Base-by-base conservation (phyloP, 2,329 filamentous ascomycete genomes). In the Ophiocordyceps camponoti-floridani region DNA sequence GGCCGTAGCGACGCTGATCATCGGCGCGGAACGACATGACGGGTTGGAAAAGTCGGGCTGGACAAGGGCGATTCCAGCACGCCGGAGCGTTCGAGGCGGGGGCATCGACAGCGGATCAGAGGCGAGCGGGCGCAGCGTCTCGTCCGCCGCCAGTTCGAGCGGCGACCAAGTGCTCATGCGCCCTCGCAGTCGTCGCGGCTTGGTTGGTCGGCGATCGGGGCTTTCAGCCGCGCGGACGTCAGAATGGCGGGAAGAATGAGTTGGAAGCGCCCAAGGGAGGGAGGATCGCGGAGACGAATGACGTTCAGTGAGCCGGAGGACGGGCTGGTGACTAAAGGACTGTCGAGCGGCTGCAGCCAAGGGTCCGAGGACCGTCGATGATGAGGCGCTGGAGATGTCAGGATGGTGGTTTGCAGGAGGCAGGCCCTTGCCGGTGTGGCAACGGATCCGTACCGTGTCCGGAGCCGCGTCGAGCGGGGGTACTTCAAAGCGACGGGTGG, bases 21-120 rank as follows among this genome's bases (percentile, higher is more conserved):
- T 79, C 73, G 54, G 72, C 72, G 55, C 72, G 68, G 57, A 80
- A 81, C 46, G 77, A 79, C 77, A 81, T 81, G 50, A n/a, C 26
- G 27, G 12, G 7, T 12, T 30, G 8, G 28, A 30, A 4, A 38
- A 38, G 35, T 38, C 35, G 8, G 28, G 28, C 28, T 30, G 28
- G 28, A 23, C 23, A 23, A 23, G 23, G 33, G 33, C 33, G 33
- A 37, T 37, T 16, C 14, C 33, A 16, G 33, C 33, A 37, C 35
- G 35, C 35, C 35, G 35, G n/a, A 38, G 35, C 35, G 35, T 9
- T 30, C 9, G 28, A 30, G 35, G 16, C 35, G 35, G 35, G 9
- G 35, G 41, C 44, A 41, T 46, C 23, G 41, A 33, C 41, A 14
- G 28, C 27, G 28, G 40, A n/a, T 4, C 6, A 16, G 23, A 33